Base-by-base conservation (phyloP, 208 protist genomes). In the Trypanosoma scelopori region DNA sequence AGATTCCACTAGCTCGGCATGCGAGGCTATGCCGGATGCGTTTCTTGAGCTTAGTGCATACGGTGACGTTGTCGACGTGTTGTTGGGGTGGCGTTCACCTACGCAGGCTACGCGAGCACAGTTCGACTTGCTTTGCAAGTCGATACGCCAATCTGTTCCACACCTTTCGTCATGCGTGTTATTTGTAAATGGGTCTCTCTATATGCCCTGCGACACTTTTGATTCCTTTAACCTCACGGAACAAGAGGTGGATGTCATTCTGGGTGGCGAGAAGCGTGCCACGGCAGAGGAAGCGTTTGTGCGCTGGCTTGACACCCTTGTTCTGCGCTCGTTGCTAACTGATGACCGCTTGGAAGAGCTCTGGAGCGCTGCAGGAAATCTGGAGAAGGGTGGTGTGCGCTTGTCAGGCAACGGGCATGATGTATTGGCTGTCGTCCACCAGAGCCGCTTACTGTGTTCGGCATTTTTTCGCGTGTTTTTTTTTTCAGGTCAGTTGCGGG, bases 401-500 rank as follows among this genome's bases (percentile, higher is more conserved):
- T 20, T 71, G 1, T 22, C 63, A 16, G 78, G 78, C 12, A 73
- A 84, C 46, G 57, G 48, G 3, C 35, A 56, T 22, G 78, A 84
- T 49, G 61, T 37, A 11, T 13, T 84, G 18, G 46, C 56, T 30
- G 23, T 79, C 28, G 74, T 84, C 47, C 13, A 67, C 18, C 62
- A 65, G 23, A 65, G 49, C 1, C 63, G 69, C 12, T 50, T 84
- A 37, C 35, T 42, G 1, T 16, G 60, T 28, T 75, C 74, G 2
- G 69, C 74, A 16, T 28, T 73, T 28, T 79, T 84, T 51, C 63
- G 78, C 42, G 78, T 42, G 5, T 80, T 84, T 69, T 72, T 84
- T n/a, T 68, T 84, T 42, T 53, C 48, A 42, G 73, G 73, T 15
- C 37, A 69, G 39, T 49, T 84, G 45, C 61, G 57, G 4, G 78